Conservation (phyloP, 805 yeast species). For the Metschnikowia shivogae region DNA sequence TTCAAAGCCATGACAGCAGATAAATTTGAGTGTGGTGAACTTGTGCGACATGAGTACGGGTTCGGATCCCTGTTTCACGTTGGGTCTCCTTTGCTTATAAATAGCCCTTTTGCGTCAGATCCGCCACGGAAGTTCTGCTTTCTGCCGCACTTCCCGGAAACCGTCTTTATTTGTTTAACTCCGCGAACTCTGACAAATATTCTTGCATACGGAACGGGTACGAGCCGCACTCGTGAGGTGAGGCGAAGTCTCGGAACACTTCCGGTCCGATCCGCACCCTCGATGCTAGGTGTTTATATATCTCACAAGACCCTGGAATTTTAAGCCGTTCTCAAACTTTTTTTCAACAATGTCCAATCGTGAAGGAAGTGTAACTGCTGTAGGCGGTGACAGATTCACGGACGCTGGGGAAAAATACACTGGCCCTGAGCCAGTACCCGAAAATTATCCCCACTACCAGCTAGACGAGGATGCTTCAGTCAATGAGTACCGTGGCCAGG, state of each 20-base stretch:
- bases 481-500: slow-evolving; percentile 34
- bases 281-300: background rate
- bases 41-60: too few species aligned
- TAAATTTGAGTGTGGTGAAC: too few species aligned
- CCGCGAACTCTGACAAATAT: background rate
- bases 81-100: too few species aligned
- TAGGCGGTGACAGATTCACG: slow-evolving; percentile 9
- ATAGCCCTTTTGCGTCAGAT: too few species aligned
- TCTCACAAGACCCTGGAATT: background rate
- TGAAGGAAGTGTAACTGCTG: slow-evolving; percentile 9
- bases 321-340: background rate
- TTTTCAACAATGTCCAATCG: slow-evolving; percentile 6
- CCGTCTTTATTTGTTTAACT: background rate
- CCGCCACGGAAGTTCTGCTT: background rate
- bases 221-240: slow-evolving; percentile 1
- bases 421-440: slow-evolving; percentile 10
- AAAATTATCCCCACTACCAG: slow-evolving; percentile 1
- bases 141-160: slow-evolving; percentile 3
- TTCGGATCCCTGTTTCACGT: too few species aligned
- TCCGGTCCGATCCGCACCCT: slow-evolving; percentile 3
- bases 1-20: too few species aligned
- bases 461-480: slow-evolving; percentile 9
- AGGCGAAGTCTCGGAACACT: background rate
- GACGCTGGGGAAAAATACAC: slow-evolving; percentile 8
- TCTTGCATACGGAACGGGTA: background rate